These are phyloP conservation scores for Peronosclerospora sorghi DNA, from an alignment of 352 stramenopile species.

Conservation along the genomic window DNA sequence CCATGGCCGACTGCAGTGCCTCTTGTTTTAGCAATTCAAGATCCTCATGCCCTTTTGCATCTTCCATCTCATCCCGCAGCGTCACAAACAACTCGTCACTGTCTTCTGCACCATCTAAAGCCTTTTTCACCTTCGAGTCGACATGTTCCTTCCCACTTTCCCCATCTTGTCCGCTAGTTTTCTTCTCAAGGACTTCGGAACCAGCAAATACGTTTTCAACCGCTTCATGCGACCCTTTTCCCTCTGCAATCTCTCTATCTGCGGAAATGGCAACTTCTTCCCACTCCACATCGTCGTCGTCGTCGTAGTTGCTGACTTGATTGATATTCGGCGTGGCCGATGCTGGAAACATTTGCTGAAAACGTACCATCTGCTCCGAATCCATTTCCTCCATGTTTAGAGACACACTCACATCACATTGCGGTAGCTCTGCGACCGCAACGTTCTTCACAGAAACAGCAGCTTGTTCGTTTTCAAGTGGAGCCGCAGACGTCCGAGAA, in stretches of 20 bases:
- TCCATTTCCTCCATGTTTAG: constrained; percentile 37
- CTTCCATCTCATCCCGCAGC: constrained; percentile 59
- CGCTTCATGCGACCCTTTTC: not conserved
- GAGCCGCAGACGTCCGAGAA: too few relatives aligned
- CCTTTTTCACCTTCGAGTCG: not conserved
- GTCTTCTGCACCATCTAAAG: constrained; percentile 11
- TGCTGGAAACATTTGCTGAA: constrained; percentile 26
- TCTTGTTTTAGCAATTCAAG: constrained; percentile 49
- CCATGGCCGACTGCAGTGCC: constrained; percentile 64
- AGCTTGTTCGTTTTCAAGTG: constrained; percentile 1
- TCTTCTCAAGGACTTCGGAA: not conserved
- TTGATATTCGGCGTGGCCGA: constrained; percentile 15
- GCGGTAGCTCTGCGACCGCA: not conserved
- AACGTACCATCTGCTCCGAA: constrained; percentile 9
- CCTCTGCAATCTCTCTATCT: not conserved
- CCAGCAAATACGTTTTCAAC: not conserved
- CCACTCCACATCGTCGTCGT: constrained; percentile 36
- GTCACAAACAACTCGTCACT: constrained; percentile 41
- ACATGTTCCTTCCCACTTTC: constrained; percentile 42
- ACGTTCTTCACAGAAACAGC: not conserved
- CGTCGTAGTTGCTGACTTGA: constrained; percentile 11
- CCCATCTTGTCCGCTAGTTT: constrained; percentile 23
- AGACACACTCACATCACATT: constrained; percentile 24
- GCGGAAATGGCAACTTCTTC: constrained; percentile 6
- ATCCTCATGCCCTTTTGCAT: constrained; percentile 58